Base-by-base conservation (phyloP, 192 early-diverging fungal species). In the Coemansia guatemalensis region DNA sequence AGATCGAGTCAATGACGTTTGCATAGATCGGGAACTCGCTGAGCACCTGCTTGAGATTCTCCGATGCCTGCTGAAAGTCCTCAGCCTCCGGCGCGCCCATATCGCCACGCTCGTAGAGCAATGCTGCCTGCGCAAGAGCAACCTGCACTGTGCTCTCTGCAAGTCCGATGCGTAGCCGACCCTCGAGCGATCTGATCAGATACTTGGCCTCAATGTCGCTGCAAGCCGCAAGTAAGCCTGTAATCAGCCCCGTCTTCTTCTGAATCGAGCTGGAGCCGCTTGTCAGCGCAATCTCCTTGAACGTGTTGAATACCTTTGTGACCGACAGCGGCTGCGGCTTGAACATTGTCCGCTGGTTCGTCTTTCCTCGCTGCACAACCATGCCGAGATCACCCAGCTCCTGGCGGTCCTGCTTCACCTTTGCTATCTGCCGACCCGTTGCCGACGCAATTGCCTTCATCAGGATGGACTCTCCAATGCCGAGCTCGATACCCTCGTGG, bases 21-120 rank as follows among this genome's bases (percentile, higher is more conserved):
- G 95, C 94, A 68, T 98, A 99, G 18, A 85, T 88, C 0, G 98
- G 98, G 21, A 97, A 73, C 75, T 99, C 94, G 69, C 90, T 96
- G 63, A 56, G 63, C 1, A 87, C 85, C 20, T 84, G 69, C 64
- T 86, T 87, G 30, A 88, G 73, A 11, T 74, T 79, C 11, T 78
- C 78, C 0, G 83, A 78, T 7, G 88, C 88, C 17, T 81, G 58
- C n/a, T 81, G 70, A 33, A 80, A 65, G 22, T 81, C 78, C 18
- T 55, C 56, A 0, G 65, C 25, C 11, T 48, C 59, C 11, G 69
- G 47, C 2, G 55, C 68, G 2, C 51, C 64, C 50, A 48, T 60
- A 48, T 88, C 81, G 49, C 73, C 68, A 29, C 50, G 60, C 26
- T 81, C 72, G 23, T 79, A 82, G 39, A 90, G 53, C 2, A 92